phyloP scores from a whole-genome alignment of 192 early-diverging fungal species.

The Dimargaris cristalligena region DNA sequence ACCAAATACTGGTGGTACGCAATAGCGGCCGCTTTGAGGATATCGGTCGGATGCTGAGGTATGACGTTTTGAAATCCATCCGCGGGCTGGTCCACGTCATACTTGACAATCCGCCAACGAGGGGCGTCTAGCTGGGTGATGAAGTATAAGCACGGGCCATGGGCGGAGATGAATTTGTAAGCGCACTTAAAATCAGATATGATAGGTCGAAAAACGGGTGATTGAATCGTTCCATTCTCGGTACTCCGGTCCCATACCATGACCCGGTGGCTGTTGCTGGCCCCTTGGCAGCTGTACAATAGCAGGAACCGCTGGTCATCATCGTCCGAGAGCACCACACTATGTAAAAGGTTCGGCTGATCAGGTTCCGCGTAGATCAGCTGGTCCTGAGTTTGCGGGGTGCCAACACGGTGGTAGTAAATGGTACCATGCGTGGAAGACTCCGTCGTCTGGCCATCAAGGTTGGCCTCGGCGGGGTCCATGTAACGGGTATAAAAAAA shows the following conservation, averaged over 20 bases:
- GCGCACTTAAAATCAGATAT: conserved; percentile 33
- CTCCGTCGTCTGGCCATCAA: conserved; percentile 43
- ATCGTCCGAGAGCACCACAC: conserved; percentile 27
- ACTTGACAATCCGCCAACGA: conserved; percentile 37
- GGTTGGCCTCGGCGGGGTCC: conserved; percentile 17
- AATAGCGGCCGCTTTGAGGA: conserved; percentile 22
- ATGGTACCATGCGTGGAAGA: conserved; percentile 25
- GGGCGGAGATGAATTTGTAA: conserved; percentile 34
- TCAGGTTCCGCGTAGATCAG: conserved; percentile 31
- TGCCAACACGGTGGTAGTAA: conserved; percentile 39
- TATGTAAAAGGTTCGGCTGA: conserved; percentile 25
- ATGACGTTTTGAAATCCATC: conserved; percentile 43
- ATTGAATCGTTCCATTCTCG: conserved; percentile 9
- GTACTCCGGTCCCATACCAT: conserved; percentile 22
- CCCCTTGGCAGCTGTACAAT: conserved; percentile 24
- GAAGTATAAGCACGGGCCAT: conserved; percentile 41
- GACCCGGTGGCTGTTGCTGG: conserved; percentile 29
- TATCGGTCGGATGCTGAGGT: conserved; percentile 30
- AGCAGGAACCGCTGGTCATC: conserved; percentile 35
- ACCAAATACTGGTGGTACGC: conserved; percentile 38
- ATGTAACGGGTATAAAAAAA: conserved; percentile 47
- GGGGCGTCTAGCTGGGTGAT: conserved; percentile 41
- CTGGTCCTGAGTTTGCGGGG: conserved; percentile 38
- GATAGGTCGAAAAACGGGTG: conserved; percentile 25
- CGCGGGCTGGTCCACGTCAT: conserved; percentile 36